Base-by-base conservation (phyloP, 768 basidiomycete species). In the Candolleomyces efflorescens region DNA sequence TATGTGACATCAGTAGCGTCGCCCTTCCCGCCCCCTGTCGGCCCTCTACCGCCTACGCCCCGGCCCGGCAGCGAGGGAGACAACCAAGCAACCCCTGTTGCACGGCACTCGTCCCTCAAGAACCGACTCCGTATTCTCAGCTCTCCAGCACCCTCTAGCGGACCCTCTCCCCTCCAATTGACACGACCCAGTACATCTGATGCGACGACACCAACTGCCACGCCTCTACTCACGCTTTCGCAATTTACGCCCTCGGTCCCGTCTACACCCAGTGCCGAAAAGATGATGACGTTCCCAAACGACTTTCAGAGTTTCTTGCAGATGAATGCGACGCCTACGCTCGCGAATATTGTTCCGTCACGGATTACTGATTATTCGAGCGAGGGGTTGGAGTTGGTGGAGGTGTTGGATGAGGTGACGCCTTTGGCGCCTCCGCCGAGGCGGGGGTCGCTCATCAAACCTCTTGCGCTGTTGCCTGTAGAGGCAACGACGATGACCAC, bases 121-220 rank as follows among this genome's bases (percentile, higher is more conserved):
- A 82, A 82, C 60, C 86, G 89, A 36, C 64, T 89, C 54, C 84
- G 89, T 52, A 83, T 87, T 51, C 78, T 84, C 52, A 89, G 86
- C 64, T 77, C 85, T 3, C 86, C 86, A 22, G 70, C 84, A 10
- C 50, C 68, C 49, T 13, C 41, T 38, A 43, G 27, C 27, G 20
- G 23, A 1, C 45, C 56, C 27, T 57, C 22, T 10, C 37, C 18
- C 39, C 47, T 47, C 12, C 38, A 5, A 43, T 38, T 0, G 2
- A 49, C 68, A 12, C 61, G 68, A 15, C 60, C 62, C 36, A 60
- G 62, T 18, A 67, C 67, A 26, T 59, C 67, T 11, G 60, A 68
- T 60, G 62, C 65, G 64, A 48, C 62, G 59, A 59, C 63, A 63
- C 56, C 67, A 61, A 45, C 65, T 39, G 60, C 62, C 60, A 67